Evolutionary conservation across 106 monocot genomes (phyloP), one percentile per base, ranked within the genome.

Genomic region (Dioscorea dumetorum): DNA sequence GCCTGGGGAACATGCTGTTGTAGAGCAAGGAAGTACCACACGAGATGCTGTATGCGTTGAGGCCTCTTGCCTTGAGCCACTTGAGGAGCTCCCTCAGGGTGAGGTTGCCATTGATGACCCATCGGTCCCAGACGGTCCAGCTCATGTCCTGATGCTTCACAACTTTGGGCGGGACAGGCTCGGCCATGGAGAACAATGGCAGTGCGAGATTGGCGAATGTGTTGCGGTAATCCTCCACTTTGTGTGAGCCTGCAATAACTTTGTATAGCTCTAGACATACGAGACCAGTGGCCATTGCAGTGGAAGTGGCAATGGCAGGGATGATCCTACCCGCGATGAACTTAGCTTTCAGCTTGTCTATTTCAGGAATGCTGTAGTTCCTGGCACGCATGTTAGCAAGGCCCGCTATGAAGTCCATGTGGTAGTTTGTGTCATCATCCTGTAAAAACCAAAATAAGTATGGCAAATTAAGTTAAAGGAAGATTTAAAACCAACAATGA

Each of bases 221-320:
- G 84, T 97, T 97, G 48, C 86, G 85, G 71, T 84, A 97, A 79
- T 91, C 82, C 68, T 91, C 91, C 7, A 84, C 63, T 58, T 70
- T 79, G 76, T 91, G 95, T 49, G 77, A 75, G 8, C 86, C 82
- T 10, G 84, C 77, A 22, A 97, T 64, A 19, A 97, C 95, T 65
- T 97, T 97, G 84, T 97, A 97, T 5, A 97, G 95, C 69, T 97
- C 95, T 7, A 97, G 91, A 60, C 95, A 97, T 52, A 91, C 95
- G 1, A 97, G 70, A 22, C 95, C 95, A 0, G 95, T 91, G 22
- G 95, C 95, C 88, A 97, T 71, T 12, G 95, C 88, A 0, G 91
- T 97, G 22, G 95, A 84, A 22, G 95, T 97, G 2, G 95, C 95
- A n/a, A 97, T 91, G 19, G 86, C 91, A 8, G 91, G 95, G 32